A percentile compares a stretch with the other conserved stretches of the same genome.
Conservation (phyloP, 305 asterid genomes). For the Fraxinus platypoda region DNA sequence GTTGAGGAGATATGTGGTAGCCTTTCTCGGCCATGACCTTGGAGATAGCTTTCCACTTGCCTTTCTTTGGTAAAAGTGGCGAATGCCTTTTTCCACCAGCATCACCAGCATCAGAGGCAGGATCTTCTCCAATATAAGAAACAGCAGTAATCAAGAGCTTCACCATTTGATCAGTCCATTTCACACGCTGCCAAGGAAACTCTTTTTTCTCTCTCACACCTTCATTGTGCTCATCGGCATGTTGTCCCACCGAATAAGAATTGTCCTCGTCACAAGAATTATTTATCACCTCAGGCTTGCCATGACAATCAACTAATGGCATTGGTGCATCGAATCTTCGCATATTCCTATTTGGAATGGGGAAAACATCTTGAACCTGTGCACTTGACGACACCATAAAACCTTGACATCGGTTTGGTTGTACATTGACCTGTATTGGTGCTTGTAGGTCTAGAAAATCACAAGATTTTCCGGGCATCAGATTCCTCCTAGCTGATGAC, state of each 20-base stretch:
- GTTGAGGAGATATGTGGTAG: slow-evolving; percentile 41
- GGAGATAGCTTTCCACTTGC: slow-evolving; percentile 51
- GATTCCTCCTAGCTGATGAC: slow-evolving; percentile 13
- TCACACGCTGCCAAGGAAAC: slow-evolving; percentile 31
- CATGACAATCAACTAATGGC: slow-evolving; percentile 7
- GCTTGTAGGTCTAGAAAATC: slow-evolving; percentile 17
- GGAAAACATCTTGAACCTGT: slow-evolving; percentile 18
- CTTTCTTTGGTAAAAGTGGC: slow-evolving; percentile 26
- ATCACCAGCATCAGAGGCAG: background rate
- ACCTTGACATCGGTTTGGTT: slow-evolving; percentile 14
- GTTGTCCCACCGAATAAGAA: slow-evolving; percentile 14
- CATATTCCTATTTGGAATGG: background rate
- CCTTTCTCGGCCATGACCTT: slow-evolving; percentile 40
- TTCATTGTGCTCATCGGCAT: slow-evolving; percentile 12
- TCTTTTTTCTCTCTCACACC: slow-evolving; percentile 21
- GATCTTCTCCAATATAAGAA: slow-evolving; percentile 35
- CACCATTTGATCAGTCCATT: slow-evolving; percentile 37
- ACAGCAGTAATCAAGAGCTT: slow-evolving; percentile 30
- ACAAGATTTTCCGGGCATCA: background rate
- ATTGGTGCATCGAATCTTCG: slow-evolving; percentile 1
- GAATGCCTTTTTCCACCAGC: slow-evolving; percentile 12
- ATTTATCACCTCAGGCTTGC: background rate
- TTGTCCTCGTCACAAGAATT: slow-evolving; percentile 16
- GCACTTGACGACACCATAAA: slow-evolving; percentile 11
- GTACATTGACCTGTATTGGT: slow-evolving; percentile 1